Conservation (phyloP, 352 stramenopile genomes). For the Phytopythium chamaehyphon region DNA sequence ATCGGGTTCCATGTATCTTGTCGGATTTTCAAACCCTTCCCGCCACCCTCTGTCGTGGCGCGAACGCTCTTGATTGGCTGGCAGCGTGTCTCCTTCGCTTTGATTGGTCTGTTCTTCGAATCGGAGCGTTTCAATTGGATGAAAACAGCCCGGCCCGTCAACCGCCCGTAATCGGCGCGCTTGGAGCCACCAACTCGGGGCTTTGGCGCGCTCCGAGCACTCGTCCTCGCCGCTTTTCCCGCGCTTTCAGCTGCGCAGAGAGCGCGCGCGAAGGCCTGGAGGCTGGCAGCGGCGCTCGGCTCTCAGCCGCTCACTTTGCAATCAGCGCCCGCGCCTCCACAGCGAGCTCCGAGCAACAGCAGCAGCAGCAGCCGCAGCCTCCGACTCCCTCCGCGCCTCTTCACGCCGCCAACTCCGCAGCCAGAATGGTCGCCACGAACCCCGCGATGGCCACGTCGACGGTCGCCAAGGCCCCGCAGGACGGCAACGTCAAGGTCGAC, state of each 20-base stretch:
- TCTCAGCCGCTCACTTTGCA: conserved; percentile 27
- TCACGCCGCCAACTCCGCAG: not conserved
- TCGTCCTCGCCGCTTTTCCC: conserved; percentile 7
- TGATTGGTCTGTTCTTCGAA: conserved; percentile 6
- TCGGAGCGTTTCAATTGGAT: too few relatives aligned
- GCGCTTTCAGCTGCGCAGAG: not conserved
- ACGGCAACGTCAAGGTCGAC: conserved; percentile 17
- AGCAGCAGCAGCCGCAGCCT: not conserved
- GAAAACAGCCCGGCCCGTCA: too few relatives aligned
- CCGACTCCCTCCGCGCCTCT: conserved; percentile 11
- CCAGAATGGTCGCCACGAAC: conserved; percentile 34
- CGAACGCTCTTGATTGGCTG: conserved; percentile 17
- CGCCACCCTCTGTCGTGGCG: conserved; percentile 8
- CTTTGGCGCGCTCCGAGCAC: not conserved
- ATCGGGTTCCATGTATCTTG: too few relatives aligned
- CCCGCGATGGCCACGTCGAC: conserved; percentile 15
- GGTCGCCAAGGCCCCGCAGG: conserved; percentile 26
- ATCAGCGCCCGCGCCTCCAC: conserved; percentile 16
- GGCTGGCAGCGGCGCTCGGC: not conserved
- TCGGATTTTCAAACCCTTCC: not conserved
- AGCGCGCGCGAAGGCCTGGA: not conserved
- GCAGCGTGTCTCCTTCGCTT: not conserved
- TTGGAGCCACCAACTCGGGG: not conserved
- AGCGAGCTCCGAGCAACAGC: conserved; percentile 1
- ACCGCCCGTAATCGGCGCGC: not conserved